Conservation (phyloP, 2,329 filamentous ascomycete genomes). For the Cercospora canescens region DNA sequence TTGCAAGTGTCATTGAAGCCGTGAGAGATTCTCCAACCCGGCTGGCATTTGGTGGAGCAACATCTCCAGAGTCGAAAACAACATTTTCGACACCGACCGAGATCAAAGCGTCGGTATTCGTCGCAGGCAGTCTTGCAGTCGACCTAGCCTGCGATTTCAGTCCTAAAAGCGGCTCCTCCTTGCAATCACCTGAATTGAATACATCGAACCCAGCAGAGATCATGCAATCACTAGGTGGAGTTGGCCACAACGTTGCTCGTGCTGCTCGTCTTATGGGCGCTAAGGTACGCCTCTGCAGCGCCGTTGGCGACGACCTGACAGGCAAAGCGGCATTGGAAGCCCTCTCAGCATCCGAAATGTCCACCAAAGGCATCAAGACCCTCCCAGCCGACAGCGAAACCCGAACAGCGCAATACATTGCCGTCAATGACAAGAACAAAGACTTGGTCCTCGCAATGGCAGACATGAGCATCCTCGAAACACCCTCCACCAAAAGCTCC, state of each 20-base stretch:
- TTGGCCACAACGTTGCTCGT: constrained; percentile 87
- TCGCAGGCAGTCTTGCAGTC: constrained; percentile 82
- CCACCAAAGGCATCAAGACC: constrained; percentile 61
- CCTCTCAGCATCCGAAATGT: constrained; percentile 64
- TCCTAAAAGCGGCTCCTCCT: constrained; percentile 35
- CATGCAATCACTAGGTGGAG: constrained; percentile 81
- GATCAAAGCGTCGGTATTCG: constrained; percentile 65
- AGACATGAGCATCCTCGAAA: constrained; percentile 82
- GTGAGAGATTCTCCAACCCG: constrained; percentile 5
- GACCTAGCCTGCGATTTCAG: constrained; percentile 30
- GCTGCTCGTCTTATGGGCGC: constrained; percentile 72
- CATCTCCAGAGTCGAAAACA: background rate
- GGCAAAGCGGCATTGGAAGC: constrained; percentile 71
- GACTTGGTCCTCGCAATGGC: constrained; percentile 91
- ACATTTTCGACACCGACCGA: background rate
- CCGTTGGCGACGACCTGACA: constrained; percentile 76
- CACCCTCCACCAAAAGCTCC: constrained; percentile 28
- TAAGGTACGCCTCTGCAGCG: constrained; percentile 72
- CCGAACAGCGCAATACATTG: constrained; percentile 87
- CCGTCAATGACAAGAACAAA: constrained; percentile 80
- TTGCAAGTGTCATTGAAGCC: constrained; percentile 5
- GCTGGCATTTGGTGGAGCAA: constrained; percentile 1
- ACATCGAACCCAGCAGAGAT: constrained; percentile 87
- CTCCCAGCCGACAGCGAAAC: constrained; percentile 46
- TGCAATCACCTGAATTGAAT: constrained; percentile 56